Evolutionary conservation across 805 yeast genomes (phyloP), one percentile per base, ranked within the genome.

Genomic region (Schwanniomyces pseudopolymorphus): DNA sequence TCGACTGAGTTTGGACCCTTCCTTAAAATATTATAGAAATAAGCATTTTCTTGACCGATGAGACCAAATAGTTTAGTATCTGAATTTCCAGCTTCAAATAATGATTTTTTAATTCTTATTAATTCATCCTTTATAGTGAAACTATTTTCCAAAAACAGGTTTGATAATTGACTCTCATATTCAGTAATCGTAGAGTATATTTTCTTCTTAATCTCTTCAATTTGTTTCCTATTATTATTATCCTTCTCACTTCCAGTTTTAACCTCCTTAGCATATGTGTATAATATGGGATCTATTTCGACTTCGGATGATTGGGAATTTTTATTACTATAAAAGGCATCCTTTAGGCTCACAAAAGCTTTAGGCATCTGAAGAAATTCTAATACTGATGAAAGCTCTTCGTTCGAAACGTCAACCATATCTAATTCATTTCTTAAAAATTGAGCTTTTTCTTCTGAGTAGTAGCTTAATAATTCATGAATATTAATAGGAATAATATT

Each of bases 361-460:
- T 74, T 74, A 1, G 97, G 96, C 45, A 92, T 70, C 46, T 85
- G 84, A 53, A 89, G 77, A 55, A 79, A 89, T 56, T 90, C 98
- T 47, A 90, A 74, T 8, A 88, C 88, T 0, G 96, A 87, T 2
- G 75, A 65, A 40, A 86, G 75, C 59, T 91, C 94, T 62, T 88
- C 87, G 57, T 89, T 81, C 0, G 96, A 85, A 8, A 90, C 78
- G 46, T 87, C 91, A 19, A 82, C 78, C 49, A 77, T 77, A 49
- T 91, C 97, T 39, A 83, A 75, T 58, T 89, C 90, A 37, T 71
- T 75, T 57, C 98, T 78, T 39, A 89, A 65, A 31, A 88, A 66
- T 51, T 79, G 82, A 0, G 96, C 92, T 63, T 89, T 87, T 60
- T 88, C 90, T 61, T 92, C 99, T 0, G 96, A 86, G 62, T 94